phyloP scores from a whole-genome alignment of 2,329 filamentous ascomycete species.

The Trichoderma lentiforme region DNA sequence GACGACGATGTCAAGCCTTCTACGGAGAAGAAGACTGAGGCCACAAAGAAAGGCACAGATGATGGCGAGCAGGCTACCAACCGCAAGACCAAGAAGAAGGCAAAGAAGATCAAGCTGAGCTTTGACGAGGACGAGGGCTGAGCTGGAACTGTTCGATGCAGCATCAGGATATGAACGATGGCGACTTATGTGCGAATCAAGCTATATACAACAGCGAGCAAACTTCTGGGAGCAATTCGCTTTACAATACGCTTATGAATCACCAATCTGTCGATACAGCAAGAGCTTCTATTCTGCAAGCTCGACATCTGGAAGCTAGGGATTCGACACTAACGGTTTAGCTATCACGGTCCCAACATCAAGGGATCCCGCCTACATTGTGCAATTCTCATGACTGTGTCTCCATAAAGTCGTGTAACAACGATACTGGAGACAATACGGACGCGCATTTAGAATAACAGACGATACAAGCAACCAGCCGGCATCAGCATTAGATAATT shows the following conservation, averaged over 20 bases:
- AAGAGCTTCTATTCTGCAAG: neutral
- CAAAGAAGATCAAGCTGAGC: conserved; percentile 65
- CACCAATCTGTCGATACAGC: neutral
- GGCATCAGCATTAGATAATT: conserved; percentile 1
- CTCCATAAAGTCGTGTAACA: neutral
- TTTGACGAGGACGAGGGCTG: conserved; percentile 59
- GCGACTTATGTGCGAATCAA: neutral
- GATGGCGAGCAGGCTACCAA: conserved; percentile 27
- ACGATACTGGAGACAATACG: neutral
- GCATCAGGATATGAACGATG: neutral
- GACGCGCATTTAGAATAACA: neutral
- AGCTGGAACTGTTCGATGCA: neutral
- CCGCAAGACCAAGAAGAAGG: conserved; percentile 48
- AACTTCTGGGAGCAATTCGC: neutral
- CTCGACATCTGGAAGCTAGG: neutral
- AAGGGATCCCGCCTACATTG: neutral
- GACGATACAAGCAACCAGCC: neutral
- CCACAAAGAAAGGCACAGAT: conserved; percentile 18
- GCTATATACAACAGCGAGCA: neutral
- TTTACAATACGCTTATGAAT: neutral
- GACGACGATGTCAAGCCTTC: conserved; percentile 21
- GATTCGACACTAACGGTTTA: neutral
- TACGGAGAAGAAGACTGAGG: conserved; percentile 16
- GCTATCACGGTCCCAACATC: neutral
- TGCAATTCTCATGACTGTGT: neutral